Evolutionary conservation across 2,329 filamentous ascomycete genomes (phyloP), one percentile per base, ranked within the genome.

Genomic region (Helicocarpus griseus): DNA sequence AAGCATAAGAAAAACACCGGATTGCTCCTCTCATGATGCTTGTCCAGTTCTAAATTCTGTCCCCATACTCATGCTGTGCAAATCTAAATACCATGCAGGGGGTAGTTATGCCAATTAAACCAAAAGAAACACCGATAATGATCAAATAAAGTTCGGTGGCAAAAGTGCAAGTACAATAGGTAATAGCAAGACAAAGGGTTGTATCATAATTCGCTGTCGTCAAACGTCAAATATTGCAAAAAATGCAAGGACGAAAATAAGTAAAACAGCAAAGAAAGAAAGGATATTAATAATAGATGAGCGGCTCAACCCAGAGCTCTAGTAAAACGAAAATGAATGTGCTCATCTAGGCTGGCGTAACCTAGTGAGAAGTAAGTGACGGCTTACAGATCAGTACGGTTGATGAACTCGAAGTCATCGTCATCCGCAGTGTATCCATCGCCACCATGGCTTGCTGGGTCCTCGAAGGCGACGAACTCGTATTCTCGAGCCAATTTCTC

Each of bases 401-500:
- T 64, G 33, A 73, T 64, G 39, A 73, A 51, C 61, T 73, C 70
- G 55, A 72, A 73, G 49, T 72, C 71, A 41, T 68, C 66, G 24
- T 68, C 66, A 50, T 66, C 64, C 24, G 56, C 58, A 36, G 53
- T 39, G 47, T 57, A 60, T 35, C 58, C 57, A 22, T 70, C 70
- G 49, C 63, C 62, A 35, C 70, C 68, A 54, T 69, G 68, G 31
- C 67, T 57, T n/a, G 44, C 14, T 9, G 63, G 57, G 41, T 66
- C 64, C 49, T 68, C 65, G 17, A 60, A 60, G 24, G 73, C 57
- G 70, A 75, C 58, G 71, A 73, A 73, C 61, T 82, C 79, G 58
- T 82, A 83, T 67, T 82, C 79, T 67, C 76, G 77, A 63, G 80
- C 75, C 45, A 83, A 64, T 67, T 80, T 79, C 65, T 80, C 77